Evolutionary conservation across 805 yeast genomes (phyloP), one percentile per base, ranked within the genome.

Genomic region (Yamadazyma sp.): DNA sequence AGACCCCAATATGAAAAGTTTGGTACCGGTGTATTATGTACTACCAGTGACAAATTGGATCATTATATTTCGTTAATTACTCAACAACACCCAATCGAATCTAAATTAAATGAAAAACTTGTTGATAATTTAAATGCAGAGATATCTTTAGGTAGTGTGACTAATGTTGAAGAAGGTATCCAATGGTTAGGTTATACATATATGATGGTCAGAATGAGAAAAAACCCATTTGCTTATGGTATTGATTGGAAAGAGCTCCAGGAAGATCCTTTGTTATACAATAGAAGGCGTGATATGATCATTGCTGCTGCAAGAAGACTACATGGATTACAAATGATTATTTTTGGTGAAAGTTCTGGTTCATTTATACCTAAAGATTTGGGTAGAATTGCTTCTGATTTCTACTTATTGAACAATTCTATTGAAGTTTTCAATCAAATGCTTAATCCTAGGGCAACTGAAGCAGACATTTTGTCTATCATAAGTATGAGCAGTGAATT

Each of bases 101-200:
- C 96, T 0, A 77, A 79, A 42, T 68, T 93, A 25, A 70, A 81
- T 37, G 80, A 76, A 0, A 86, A 86, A 50, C 60, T 93, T 20
- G 88, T 86, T 13, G 99, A 93, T 54, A 93, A 91, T 47, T 68
- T 93, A 52, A 94, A 94, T 57, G 99, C 99, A 0, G 99, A 93
- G 56, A 87, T 94, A 15, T 83, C 98, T 0, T 60, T 93, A 13
- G 99, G 99, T 2, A 89, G 95, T 0, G 98, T 93, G 2, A 87
- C 98, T 1, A 89, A 82, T 50, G 79, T 93, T 8, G 95, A 86
- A 20, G 98, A 93, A 62, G 99, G 89, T 38, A 83, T 93, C 1
- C 86, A 82, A 44, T 93, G 99, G 99, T 68, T 93, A n/a, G 98
- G 98, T 3, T 93, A 94, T 50, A 93, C 98, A 0, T 93, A 93